Base-by-base conservation (phyloP, 805 yeast genomes). In the Suhomyces tanzawaensis region DNA sequence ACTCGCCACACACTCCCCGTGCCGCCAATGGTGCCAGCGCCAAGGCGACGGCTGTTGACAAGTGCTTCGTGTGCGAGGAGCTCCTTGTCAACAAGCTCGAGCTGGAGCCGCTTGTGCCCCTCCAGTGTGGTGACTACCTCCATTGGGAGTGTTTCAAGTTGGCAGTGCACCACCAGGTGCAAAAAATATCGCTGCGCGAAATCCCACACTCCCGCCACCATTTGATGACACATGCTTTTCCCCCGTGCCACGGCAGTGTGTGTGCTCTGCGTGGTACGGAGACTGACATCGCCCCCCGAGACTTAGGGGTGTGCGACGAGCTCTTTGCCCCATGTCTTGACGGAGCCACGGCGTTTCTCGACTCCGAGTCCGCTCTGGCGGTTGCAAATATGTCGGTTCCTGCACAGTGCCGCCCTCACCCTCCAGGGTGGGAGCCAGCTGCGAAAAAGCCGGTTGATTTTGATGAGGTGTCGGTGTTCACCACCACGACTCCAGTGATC, bases 81-180 rank as follows among this genome's bases (percentile, higher is more conserved):
- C 62, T 69, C 2, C 54, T 79, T 4, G 64, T 66, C 13, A 65
- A 70, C 19, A 73, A 71, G 33, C 58, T 74, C 19, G 56, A 56
- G 14, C 62, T 69, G 8, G 81, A 72, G 47, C 65, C 61, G 31
- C 55, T 77, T 2, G 56, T 80, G 11, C 71, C 69, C 39, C 58
- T 81, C 22, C 55, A 55, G 27, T 81, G 88, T 57, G 74, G 71
- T 1, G 85, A 81, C 51, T 55, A 62, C 30, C 63, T 71, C 27
- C 88, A 81, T 52, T 81, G 77, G 36, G 77, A 78, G 39, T 81
- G 88, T 51, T 62, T 79, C 12, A 41, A 59, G 3, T 52, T 77
- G 69, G 60, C 34, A 7, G 26, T 39, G 15, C 37, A 38, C 13
- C 36, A 19, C 21, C 41, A 42, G 29, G 31, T 39, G 24, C 43